These are phyloP conservation scores for Trichosporon sp. DNA, from an alignment of 1,284 basidiomycete species.

Conservation along the genomic window DNA sequence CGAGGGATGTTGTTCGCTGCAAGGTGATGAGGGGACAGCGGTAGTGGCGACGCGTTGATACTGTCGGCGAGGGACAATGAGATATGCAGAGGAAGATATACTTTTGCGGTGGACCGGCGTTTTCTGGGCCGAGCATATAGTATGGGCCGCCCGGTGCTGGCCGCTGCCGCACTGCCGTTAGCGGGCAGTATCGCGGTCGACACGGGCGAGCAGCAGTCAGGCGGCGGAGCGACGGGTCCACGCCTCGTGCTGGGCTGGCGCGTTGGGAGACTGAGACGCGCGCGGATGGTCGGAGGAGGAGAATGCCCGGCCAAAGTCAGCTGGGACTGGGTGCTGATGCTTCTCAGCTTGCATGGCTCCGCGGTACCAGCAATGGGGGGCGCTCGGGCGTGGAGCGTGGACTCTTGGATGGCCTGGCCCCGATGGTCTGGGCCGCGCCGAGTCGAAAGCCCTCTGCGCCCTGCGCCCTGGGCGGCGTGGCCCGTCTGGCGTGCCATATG, in stretches of 20 bases:
- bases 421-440: slow-evolving; percentile 14
- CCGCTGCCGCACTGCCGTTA: not conserved
- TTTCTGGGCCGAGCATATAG: not conserved
- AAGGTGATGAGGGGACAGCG: not conserved
- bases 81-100: slow-evolving; percentile 5
- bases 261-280: not conserved
- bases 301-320: not conserved
- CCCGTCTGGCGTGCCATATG: not conserved
- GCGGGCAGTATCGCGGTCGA: not conserved
- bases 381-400: slow-evolving; percentile 15
- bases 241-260: not conserved
- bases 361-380: not conserved
- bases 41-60: slow-evolving; percentile 13
- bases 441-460: not conserved
- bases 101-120: slow-evolving; percentile 7
- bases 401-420: slow-evolving; percentile 2
- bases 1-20: not conserved
- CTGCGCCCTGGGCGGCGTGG: not conserved
- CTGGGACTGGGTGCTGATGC: not conserved
- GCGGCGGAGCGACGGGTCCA: not conserved
- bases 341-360: not conserved
- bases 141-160: not conserved
- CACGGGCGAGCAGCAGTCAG: not conserved
- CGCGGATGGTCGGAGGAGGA: not conserved
- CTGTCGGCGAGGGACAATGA: slow-evolving; percentile 9